Percentiles rank a stretch among this genome's conserved stretches.
Evolutionary conservation across 2,329 filamentous ascomycete genomes (phyloP).

Genomic region (Arachnopeziza araneosa): DNA sequence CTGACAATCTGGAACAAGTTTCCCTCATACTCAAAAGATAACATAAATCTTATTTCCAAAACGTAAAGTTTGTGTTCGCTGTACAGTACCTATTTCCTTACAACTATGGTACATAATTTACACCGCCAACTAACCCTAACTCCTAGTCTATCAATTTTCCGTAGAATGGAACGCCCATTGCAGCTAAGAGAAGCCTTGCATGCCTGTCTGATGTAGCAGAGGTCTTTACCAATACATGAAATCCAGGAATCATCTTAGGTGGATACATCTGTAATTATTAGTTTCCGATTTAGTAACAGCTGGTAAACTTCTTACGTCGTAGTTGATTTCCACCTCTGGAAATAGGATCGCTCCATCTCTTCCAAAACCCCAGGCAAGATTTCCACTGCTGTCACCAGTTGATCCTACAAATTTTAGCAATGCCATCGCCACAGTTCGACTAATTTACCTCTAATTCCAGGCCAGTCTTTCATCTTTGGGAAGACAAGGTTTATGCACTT

Average conservation of each 20-base stretch:
- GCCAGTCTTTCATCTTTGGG: slow-evolving; percentile 95
- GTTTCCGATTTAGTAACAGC: neutral
- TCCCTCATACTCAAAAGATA: too few species aligned
- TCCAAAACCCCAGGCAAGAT: slow-evolving; percentile 76
- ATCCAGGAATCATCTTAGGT: slow-evolving; percentile 37
- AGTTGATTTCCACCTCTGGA: slow-evolving; percentile 92
- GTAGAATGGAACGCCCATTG: slow-evolving; percentile 26
- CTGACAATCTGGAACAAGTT: too few species aligned
- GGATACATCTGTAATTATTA: slow-evolving; percentile 48
- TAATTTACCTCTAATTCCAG: slow-evolving; percentile 57
- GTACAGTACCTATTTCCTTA: neutral
- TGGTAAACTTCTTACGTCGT: slow-evolving; percentile 62
- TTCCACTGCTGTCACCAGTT: slow-evolving; percentile 80
- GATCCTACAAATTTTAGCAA: slow-evolving; percentile 18
- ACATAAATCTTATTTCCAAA: too few species aligned
- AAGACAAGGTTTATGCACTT: slow-evolving; percentile 87
- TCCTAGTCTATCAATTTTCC: slow-evolving; percentile 22
- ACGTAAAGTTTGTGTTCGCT: too few species aligned
- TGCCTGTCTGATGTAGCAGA: slow-evolving; percentile 26
- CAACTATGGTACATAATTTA: neutral
- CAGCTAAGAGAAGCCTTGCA: slow-evolving; percentile 23
- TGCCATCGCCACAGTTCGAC: neutral
- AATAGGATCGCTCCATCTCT: slow-evolving; percentile 75
- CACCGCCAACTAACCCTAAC: neutral
- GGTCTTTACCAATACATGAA: slow-evolving; percentile 32